phyloP scores from a whole-genome alignment of 306 rosid genomes.

The Rosa chinensis region DNA sequence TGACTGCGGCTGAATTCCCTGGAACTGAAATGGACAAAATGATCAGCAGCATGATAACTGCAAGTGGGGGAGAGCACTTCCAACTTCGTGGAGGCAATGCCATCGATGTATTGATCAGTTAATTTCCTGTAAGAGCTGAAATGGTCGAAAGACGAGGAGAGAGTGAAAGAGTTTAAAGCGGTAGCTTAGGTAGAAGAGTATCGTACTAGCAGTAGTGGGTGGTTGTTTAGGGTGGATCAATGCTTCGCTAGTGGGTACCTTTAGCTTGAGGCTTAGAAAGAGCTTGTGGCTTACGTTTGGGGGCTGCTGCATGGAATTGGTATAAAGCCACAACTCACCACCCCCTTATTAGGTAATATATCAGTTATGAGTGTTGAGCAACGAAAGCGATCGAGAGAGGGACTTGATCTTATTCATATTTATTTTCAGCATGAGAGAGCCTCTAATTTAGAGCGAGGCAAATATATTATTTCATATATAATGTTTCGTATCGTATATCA shows the following conservation, averaged over 20 bases:
- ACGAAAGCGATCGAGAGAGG: slow-evolving; percentile 9
- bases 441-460: background rate
- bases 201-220: background rate
- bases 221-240: background rate
- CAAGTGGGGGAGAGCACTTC: slow-evolving; percentile 21
- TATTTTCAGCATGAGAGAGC: background rate
- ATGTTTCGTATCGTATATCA: background rate
- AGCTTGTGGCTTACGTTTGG: slow-evolving; percentile 27
- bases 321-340: slow-evolving; percentile 19
- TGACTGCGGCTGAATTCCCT: background rate
- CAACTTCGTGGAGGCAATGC: slow-evolving; percentile 24
- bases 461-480: no score
- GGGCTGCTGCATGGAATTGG: slow-evolving; percentile 17
- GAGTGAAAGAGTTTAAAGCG: background rate
- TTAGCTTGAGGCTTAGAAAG: slow-evolving; percentile 4
- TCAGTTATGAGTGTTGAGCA: slow-evolving; percentile 14
- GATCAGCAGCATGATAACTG: slow-evolving; percentile 24
- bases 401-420: slow-evolving; percentile 16
- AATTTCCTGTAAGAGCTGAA: slow-evolving; percentile 16
- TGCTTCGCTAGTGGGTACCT: background rate
- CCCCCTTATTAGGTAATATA: slow-evolving; percentile 22
- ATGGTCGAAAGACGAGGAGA: slow-evolving; percentile 16
- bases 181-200: background rate
- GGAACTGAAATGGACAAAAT: slow-evolving; percentile 7
- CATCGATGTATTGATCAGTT: slow-evolving; percentile 29